Percentiles rank a stretch among this genome's conserved stretches.
phyloP scores from a whole-genome alignment of 73 alveolate species.

The Uronychia binucleata region DNA sequence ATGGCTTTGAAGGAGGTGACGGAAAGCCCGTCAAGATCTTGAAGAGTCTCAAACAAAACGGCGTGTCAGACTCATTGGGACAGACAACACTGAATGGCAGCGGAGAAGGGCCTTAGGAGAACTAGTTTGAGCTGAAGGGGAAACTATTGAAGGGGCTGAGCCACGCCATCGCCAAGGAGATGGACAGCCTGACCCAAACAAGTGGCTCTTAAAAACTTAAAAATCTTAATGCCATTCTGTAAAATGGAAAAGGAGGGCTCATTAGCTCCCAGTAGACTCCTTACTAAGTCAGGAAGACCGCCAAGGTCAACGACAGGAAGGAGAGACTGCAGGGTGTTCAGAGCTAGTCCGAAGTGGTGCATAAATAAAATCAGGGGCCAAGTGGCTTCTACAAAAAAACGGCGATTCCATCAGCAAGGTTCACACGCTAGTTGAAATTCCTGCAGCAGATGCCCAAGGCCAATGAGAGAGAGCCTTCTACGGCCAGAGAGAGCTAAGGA shows the following conservation, averaged over 20 bases:
- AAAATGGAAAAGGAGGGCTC: neutral
- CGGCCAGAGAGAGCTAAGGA: too few species aligned
- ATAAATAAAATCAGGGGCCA: neutral
- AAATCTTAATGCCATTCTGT: neutral
- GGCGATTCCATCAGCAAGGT: neutral
- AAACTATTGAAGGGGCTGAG: neutral
- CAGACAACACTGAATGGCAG: neutral
- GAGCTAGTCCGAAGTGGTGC: neutral
- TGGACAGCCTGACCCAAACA: neutral
- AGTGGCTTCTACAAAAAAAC: neutral
- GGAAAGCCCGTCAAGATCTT: neutral
- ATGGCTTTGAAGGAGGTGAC: neutral
- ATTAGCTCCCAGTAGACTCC: neutral
- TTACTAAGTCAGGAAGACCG: neutral
- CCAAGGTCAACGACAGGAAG: neutral
- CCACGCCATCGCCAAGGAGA: neutral
- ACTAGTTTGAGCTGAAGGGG: neutral
- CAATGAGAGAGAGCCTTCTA: too few species aligned
- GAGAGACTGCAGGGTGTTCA: neutral
- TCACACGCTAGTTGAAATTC: neutral
- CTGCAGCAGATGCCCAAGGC: too few species aligned
- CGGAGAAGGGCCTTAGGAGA: neutral
- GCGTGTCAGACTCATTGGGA: neutral
- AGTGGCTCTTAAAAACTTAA: too few species aligned
- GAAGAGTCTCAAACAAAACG: neutral